Evolutionary conservation across 305 asterid species (phyloP).

Genomic region (Plantago lanceolata): DNA sequence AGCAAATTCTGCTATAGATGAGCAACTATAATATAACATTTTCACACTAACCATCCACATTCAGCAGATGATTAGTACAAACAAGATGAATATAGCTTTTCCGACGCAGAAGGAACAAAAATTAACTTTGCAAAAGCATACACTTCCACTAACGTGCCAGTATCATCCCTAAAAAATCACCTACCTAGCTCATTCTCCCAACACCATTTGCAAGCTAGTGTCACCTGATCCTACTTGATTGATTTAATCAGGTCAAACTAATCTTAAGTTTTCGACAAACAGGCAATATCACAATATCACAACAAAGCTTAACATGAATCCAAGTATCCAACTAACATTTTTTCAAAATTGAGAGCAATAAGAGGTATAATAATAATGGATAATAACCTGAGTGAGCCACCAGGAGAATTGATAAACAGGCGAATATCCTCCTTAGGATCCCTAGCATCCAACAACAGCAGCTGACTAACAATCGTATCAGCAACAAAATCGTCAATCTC

Average conservation of each 20-base stretch:
- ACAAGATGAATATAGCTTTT: no score
- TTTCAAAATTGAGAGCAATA: not conserved
- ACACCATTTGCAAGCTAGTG: not conserved
- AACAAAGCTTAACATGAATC: no score
- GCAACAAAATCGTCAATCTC: conserved; percentile 75
- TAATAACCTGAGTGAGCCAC: conserved; percentile 77
- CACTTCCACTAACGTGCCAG: not conserved
- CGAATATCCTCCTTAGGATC: conserved; percentile 81
- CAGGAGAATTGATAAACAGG: conserved; percentile 78
- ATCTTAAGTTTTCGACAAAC: no score
- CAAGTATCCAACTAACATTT: no score
- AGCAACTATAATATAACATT: no score
- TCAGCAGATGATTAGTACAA: no score
- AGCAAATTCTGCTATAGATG: no score
- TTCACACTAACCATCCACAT: no score
- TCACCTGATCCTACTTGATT: no score
- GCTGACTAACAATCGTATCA: conserved; percentile 79
- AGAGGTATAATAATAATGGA: not conserved
- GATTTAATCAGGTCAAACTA: not conserved
- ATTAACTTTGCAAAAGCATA: no score
- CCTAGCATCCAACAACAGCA: conserved; percentile 76
- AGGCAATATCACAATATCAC: no score
- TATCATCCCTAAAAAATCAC: not conserved
- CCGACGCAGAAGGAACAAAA: no score
- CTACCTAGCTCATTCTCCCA: not conserved